Conservation (phyloP, 2,329 filamentous ascomycete genomes). For the Cladosporium austrohemisphaericum region DNA sequence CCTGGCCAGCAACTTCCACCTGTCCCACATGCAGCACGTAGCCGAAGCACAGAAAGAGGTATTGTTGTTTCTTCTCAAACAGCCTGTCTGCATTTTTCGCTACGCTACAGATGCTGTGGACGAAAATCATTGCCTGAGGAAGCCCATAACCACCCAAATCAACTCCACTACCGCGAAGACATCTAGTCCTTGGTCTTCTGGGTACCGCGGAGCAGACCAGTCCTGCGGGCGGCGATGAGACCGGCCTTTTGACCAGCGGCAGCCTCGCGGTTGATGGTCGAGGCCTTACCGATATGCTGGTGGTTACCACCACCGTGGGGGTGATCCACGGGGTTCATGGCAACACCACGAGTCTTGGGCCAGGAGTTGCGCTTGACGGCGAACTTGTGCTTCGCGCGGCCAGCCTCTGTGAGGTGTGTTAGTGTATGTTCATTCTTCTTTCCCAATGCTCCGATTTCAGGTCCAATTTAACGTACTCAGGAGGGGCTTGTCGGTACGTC, state of each 20-base stretch:
- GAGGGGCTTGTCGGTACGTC: slow-evolving; percentile 98
- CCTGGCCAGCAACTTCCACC: background rate
- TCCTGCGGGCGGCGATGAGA: slow-evolving; percentile 99
- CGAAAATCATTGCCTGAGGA: slow-evolving; percentile 15
- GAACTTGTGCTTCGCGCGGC: slow-evolving; percentile 99
- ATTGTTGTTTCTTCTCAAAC: slow-evolving; percentile 6
- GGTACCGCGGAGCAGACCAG: slow-evolving; percentile 99
- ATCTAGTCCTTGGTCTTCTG: slow-evolving; percentile 93
- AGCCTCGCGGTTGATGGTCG: slow-evolving; percentile 97
- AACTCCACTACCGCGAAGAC: slow-evolving; percentile 14
- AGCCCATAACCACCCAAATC: slow-evolving; percentile 17
- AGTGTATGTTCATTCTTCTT: slow-evolving; percentile 4
- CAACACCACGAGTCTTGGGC: slow-evolving; percentile 99
- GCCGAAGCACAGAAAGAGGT: background rate
- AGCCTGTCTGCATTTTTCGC: slow-evolving; percentile 16
- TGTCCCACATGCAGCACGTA: background rate
- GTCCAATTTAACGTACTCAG: slow-evolving; percentile 62
- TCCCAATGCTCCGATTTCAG: background rate
- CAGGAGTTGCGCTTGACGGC: slow-evolving; percentile 99
- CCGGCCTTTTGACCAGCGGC: slow-evolving; percentile 99
- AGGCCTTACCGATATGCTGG: slow-evolving; percentile 99
- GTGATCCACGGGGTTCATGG: slow-evolving; percentile 99
- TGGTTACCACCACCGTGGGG: slow-evolving; percentile 83
- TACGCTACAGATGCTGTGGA: slow-evolving; percentile 15
- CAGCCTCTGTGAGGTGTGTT: slow-evolving; percentile 69